Evolutionary conservation across 2,329 filamentous ascomycete genomes (phyloP).

Genomic region (Grosmannia huntii): DNA sequence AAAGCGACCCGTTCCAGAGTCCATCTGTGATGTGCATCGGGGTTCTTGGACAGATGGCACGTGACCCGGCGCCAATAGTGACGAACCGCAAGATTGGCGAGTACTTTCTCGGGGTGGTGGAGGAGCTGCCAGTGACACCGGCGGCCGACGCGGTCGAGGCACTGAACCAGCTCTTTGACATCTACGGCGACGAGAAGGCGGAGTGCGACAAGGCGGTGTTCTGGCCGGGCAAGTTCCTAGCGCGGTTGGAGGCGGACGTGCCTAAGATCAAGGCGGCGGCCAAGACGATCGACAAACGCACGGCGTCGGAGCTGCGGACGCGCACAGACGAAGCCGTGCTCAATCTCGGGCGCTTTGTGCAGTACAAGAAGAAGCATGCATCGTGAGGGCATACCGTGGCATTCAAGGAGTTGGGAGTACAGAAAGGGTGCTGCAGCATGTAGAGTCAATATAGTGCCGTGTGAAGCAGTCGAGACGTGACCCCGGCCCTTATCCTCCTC

Average conservation of each 20-base stretch:
- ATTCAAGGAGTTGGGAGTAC: neutral
- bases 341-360: slow-evolving; percentile 49
- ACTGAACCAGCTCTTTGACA: slow-evolving; percentile 53
- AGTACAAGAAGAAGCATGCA: slow-evolving; percentile 48
- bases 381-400: neutral
- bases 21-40: slow-evolving; percentile 55
- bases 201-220: slow-evolving; percentile 50
- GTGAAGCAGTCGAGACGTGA: neutral
- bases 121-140: slow-evolving; percentile 35
- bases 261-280: slow-evolving; percentile 43
- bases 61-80: slow-evolving; percentile 36
- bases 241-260: slow-evolving; percentile 40
- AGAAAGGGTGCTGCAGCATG: neutral
- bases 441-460: neutral
- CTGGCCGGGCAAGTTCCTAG: slow-evolving; percentile 47
- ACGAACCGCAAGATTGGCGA: slow-evolving; percentile 51
- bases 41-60: slow-evolving; percentile 50
- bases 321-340: slow-evolving; percentile 48
- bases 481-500: neutral
- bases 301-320: slow-evolving; percentile 39
- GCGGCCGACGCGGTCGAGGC: slow-evolving; percentile 49
- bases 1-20: slow-evolving; percentile 44
- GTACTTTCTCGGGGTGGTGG: slow-evolving; percentile 45
- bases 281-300: slow-evolving; percentile 49
- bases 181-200: slow-evolving; percentile 49